Evolutionary conservation across 2,329 filamentous ascomycete genomes (phyloP), one percentile per base, ranked within the genome.

Genomic region (Sporothrix mexicana): DNA sequence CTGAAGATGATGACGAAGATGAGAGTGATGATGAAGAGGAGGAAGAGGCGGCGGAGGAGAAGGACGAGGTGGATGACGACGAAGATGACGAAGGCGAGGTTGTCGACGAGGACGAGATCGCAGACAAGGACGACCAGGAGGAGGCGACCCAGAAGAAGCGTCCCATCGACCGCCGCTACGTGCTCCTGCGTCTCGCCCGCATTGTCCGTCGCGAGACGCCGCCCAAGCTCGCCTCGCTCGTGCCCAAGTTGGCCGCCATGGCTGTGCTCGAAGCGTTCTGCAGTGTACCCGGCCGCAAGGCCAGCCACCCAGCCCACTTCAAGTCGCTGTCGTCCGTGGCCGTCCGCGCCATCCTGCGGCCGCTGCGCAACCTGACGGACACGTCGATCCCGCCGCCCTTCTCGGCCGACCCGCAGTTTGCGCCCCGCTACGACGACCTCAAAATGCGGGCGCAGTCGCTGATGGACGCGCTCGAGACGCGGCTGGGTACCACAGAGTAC

Each of bases 301-400:
- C 47, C 8, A 69, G 17, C 13, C 55, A 70, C 53, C 1, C 84
- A 90, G 0, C 79, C 83, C 0, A 82, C 86, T 2, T 85, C 95
- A 9, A 80, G 84, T 1, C 89, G 10, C 71, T 71, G 20, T 74
- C 74, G 1, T 12, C 57, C 20, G 64, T 71, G 0, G 91, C 90
- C 0, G 84, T 97, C 20, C 88, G 90, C 75, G 85, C 84, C 0
- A 82, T 90, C 45, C 83, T 90, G 55, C 82, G 84, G 13, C 87
- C 88, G 0, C 87, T 98, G 6, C 91, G 95, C 79, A 93, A 96
- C 79, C 84, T 99, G 51, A 97, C 94, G 0, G 94, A 98, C 79
- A 86, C 92, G 1, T 88, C 88, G 1, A 94, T 95, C 68, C 88
- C 92, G 0, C 83, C 88, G 15, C 93, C 93, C 0, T 90, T 90